Base-by-base conservation (phyloP, 768 basidiomycete genomes). In the Trametes maxima region DNA sequence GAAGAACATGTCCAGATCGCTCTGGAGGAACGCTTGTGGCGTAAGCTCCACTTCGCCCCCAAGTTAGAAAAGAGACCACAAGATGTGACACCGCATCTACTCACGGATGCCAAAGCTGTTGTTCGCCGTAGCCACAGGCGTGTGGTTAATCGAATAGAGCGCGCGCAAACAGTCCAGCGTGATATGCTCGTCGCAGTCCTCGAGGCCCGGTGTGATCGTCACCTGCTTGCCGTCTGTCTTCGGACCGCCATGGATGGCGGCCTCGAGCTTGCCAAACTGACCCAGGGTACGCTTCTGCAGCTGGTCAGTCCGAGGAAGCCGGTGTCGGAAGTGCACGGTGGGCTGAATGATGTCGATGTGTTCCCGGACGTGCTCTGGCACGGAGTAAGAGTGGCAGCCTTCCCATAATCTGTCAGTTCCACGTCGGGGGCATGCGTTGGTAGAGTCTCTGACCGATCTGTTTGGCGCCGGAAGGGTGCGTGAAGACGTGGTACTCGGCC, bases 271-370 rank as follows among this genome's bases (percentile, higher is more conserved):
- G n/a, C 57, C 21, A 60, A 62, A 33, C 37, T 49, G 21, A 1
- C 28, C 7, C 67, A 76, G 49, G 10, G 58, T 77, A 74, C 76
- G 14, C 80, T 72, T 40, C 78, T 79, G 68, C 65, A 79, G 57
- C 74, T 74, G 56, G 79, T 79, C 49, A 2, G 33, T 33, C 25
- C 5, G 37, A 11, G 60, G 60, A 1, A 59, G 19, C 16, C 64
- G 45, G 45, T 62, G 64, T 47, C 77, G 74, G 67, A 90, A 90
- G 73, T 85, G 82, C 1, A 87, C 89, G 0, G 89, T 90, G 0
- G 89, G 89, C 62, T 89, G 86, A 43, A 90, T 77, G 35, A 90
- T 71, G 33, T 89, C 87, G 54, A 90, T 70, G 67, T 89, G 87
- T 5, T 77, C 72, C 59, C 84, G 78, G 49, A 90, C 70, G 59